Percentiles rank a stretch among this genome's conserved stretches.
These are phyloP conservation scores for Leccinellum albellum DNA, from an alignment of 768 basidiomycete genomes.

Conservation along the genomic window DNA sequence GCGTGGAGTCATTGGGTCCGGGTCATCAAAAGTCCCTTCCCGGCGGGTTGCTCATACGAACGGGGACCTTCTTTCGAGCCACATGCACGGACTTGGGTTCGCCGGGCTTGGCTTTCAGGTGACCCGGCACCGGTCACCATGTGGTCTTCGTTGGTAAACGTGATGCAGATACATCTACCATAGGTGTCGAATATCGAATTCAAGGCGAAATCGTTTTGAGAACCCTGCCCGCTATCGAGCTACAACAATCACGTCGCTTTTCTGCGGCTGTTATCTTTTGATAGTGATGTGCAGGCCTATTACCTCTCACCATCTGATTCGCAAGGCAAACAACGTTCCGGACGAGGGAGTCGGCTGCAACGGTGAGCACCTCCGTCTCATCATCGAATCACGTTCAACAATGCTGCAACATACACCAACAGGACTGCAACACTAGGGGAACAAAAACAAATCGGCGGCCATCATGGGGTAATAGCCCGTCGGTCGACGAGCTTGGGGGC, in stretches of 20 bases:
- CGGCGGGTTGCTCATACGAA: not conserved
- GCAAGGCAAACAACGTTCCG: conserved; percentile 52
- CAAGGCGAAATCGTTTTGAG: conserved; percentile 48
- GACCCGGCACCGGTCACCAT: conserved; percentile 39
- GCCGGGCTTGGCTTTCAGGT: conserved; percentile 50
- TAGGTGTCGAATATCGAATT: conserved; percentile 41
- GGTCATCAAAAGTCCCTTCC: not conserved
- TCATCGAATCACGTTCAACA: conserved; percentile 50
- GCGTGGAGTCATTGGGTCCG: not conserved
- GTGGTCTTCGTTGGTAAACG: conserved; percentile 42
- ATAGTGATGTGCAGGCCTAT: not conserved
- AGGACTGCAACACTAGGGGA: conserved; percentile 47
- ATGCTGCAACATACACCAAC: conserved; percentile 38
- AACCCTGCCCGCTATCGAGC: conserved; percentile 41
- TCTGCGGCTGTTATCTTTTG: not conserved
- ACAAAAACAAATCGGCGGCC: conserved; percentile 28
- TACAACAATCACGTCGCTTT: conserved; percentile 41
- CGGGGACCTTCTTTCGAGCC: conserved; percentile 37
- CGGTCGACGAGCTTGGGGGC: conserved; percentile 22
- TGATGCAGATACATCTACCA: conserved; percentile 39
- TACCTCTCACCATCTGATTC: too few relatives aligned
- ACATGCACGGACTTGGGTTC: conserved; percentile 42
- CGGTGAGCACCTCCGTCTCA: conserved; percentile 40
- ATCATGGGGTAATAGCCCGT: conserved; percentile 36
- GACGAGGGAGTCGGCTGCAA: conserved; percentile 52